A percentile compares a stretch with the other conserved stretches of the same genome.
Evolutionary conservation across 768 basidiomycete species (phyloP).

Genomic region (Fistulinella prunicolor): DNA sequence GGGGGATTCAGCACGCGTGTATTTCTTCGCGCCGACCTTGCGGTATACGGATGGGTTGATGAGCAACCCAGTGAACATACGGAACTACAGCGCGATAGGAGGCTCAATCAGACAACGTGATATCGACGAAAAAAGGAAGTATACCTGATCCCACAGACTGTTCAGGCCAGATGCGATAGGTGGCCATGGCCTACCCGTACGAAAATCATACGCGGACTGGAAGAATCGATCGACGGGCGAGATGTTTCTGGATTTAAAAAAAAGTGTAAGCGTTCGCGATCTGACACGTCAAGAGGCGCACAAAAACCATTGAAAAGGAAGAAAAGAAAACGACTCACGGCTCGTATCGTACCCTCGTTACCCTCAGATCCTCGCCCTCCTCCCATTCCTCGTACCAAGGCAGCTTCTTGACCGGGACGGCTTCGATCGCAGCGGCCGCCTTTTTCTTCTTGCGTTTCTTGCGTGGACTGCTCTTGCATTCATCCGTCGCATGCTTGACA

Average conservation of each 20-base stretch:
- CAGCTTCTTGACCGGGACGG: conserved; percentile 22
- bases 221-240: conserved; percentile 53
- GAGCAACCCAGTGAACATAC: conserved; percentile 57
- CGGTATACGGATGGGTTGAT: conserved; percentile 40
- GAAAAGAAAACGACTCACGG: conserved; percentile 38
- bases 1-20: conserved; percentile 30
- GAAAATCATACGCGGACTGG: conserved; percentile 59
- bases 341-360: conserved; percentile 42
- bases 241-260: conserved; percentile 34
- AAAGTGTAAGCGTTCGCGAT: neutral
- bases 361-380: conserved; percentile 51
- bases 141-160: conserved; percentile 65
- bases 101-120: conserved; percentile 4
- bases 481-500: conserved; percentile 52
- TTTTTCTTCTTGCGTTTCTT: conserved; percentile 53
- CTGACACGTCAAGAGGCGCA: neutral
- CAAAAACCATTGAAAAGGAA: neutral
- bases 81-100: conserved; percentile 42
- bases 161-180: conserved; percentile 29
- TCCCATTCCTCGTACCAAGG: conserved; percentile 77
- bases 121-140: too few relatives aligned
- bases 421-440: conserved; percentile 17
- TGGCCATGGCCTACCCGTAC: conserved; percentile 39
- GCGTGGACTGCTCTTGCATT: conserved; percentile 53
- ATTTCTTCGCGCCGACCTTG: conserved; percentile 31